Conservation (phyloP, 2,329 filamentous ascomycete genomes). For the Thielaviopsis populi region DNA sequence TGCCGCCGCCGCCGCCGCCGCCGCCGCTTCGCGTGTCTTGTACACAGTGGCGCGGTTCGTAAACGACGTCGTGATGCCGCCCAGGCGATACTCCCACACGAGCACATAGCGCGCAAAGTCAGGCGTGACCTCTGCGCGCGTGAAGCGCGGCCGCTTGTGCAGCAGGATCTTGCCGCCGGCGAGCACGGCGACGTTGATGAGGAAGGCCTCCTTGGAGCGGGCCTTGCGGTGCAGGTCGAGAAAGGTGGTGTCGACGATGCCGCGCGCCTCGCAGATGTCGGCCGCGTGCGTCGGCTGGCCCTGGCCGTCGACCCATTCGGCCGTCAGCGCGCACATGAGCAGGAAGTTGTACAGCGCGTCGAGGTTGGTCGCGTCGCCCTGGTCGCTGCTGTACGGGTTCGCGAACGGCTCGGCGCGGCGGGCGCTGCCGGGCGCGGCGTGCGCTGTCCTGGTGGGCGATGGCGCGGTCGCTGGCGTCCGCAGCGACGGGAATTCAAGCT, state of each 20-base stretch:
- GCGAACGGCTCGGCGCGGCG: constrained; percentile 15
- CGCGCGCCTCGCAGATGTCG: constrained; percentile 37
- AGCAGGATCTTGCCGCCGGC: constrained; percentile 39
- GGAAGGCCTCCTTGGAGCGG: constrained; percentile 37
- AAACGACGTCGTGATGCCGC: constrained; percentile 9
- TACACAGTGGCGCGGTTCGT: constrained; percentile 13
- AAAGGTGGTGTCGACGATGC: constrained; percentile 39
- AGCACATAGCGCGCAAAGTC: constrained; percentile 13
- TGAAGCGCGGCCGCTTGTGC: constrained; percentile 20
- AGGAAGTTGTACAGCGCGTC: constrained; percentile 42
- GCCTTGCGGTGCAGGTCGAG: constrained; percentile 38
- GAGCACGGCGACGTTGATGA: constrained; percentile 44
- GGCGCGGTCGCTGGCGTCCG: background rate
- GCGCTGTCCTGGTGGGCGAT: too few relatives aligned
- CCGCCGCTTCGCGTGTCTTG: background rate
- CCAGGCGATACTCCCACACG: constrained; percentile 15
- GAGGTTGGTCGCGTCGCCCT: constrained; percentile 38
- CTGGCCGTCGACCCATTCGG: constrained; percentile 36
- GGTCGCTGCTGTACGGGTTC: constrained; percentile 18
- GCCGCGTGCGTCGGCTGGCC: constrained; percentile 31
- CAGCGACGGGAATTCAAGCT: constrained; percentile 11
- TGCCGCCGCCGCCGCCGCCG: background rate
- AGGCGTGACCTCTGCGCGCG: constrained; percentile 9
- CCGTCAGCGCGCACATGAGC: constrained; percentile 34
- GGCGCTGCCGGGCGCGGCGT: too few relatives aligned